Evolutionary conservation across 495 filamentous ascomycete genomes (phyloP).

Genomic region (Bathelium albidoporum): DNA sequence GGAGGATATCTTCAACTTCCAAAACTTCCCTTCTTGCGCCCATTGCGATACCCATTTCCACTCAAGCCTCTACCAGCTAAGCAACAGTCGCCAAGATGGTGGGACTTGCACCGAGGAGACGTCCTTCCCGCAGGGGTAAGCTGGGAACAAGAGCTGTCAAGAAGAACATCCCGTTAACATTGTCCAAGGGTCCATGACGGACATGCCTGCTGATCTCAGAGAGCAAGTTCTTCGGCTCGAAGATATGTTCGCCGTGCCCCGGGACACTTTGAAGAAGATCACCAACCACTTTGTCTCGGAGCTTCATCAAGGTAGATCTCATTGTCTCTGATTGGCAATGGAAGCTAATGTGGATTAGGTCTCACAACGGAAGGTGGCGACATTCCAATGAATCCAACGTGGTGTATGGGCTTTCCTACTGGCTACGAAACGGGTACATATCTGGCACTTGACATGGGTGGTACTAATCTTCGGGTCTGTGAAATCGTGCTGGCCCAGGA

Average conservation of each 20-base stretch:
- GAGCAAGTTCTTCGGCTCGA: conserved; percentile 79
- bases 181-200: conserved; percentile 57
- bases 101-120: conserved; percentile 59
- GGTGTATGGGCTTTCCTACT: conserved; percentile 89
- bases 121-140: conserved; percentile 68
- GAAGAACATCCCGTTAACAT: conserved; percentile 23
- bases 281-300: conserved; percentile 81
- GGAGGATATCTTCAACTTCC: background rate
- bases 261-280: conserved; percentile 73
- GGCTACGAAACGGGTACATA: conserved; percentile 85
- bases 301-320: conserved; percentile 65
- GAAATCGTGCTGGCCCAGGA: conserved; percentile 84
- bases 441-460: conserved; percentile 94
- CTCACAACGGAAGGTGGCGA: conserved; percentile 79
- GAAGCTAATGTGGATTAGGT: conserved; percentile 44
- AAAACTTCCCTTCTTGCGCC: background rate
- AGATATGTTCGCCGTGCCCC: conserved; percentile 71
- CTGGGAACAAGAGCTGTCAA: conserved; percentile 18
- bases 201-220: conserved; percentile 75
- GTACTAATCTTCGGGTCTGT: conserved; percentile 95
- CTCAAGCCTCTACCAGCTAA: background rate
- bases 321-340: conserved; percentile 59
- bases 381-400: conserved; percentile 98
- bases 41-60: background rate
- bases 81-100: conserved; percentile 50